These are phyloP conservation scores for Phytophthora pisi DNA, from an alignment of 352 stramenopile species.

Conservation along the genomic window DNA sequence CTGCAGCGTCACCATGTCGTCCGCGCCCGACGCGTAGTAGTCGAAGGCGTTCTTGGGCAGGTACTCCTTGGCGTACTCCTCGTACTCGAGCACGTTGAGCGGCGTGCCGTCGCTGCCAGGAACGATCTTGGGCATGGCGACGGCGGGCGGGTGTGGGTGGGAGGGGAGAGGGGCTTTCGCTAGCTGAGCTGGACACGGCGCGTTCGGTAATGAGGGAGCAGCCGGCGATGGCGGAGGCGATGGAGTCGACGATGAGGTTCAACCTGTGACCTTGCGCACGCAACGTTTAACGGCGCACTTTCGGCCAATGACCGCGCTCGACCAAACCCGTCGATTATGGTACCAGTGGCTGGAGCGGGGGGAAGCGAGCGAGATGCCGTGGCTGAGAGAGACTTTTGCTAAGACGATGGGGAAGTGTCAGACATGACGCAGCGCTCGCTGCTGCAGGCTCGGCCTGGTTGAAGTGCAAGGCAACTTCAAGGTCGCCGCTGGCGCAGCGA, in stretches of 20 bases:
- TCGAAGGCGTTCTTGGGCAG: constrained; percentile 92
- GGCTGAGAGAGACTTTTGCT: too few relatives aligned
- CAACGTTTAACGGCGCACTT: constrained; percentile 21
- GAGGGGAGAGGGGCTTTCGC: too few relatives aligned
- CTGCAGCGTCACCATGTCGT: constrained; percentile 90
- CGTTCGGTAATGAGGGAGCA: constrained; percentile 14
- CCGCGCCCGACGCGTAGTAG: constrained; percentile 93
- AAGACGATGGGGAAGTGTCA: too few relatives aligned
- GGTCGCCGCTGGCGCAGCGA: not conserved
- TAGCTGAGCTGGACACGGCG: constrained; percentile 5
- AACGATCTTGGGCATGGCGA: constrained; percentile 65
- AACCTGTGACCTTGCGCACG: constrained; percentile 9
- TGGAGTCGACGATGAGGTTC: constrained; percentile 1
- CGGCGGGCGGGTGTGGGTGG: not conserved
- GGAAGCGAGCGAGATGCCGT: too few relatives aligned
- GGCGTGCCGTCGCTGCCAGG: constrained; percentile 72
- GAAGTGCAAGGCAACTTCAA: constrained; percentile 14
- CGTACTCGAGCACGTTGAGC: constrained; percentile 92
- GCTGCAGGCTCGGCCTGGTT: not conserved
- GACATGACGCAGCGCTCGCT: not conserved
- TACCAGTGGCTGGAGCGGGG: too few relatives aligned
- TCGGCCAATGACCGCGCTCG: constrained; percentile 21
- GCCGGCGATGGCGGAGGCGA: not conserved
- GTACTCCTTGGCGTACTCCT: constrained; percentile 88
- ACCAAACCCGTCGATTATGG: constrained; percentile 26